phyloP scores from a whole-genome alignment of 1,284 basidiomycete genomes.

The Coniferiporia sulphurascens region DNA sequence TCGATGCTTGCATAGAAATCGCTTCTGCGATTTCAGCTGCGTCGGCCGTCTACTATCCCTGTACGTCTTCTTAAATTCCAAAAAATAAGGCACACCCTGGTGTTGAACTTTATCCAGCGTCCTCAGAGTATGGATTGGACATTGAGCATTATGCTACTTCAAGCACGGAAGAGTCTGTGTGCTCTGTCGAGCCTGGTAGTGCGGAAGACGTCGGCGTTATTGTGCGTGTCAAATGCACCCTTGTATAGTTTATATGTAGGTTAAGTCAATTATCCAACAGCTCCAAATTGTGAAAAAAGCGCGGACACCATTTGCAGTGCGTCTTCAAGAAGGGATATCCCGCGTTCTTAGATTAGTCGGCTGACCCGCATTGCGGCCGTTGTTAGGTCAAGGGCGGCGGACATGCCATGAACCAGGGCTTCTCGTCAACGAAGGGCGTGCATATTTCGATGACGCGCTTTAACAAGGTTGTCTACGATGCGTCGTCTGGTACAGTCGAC shows the following conservation, averaged over 20 bases:
- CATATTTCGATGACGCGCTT: conserved; percentile 24
- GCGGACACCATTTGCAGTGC: conserved; percentile 12
- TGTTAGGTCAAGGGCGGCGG: conserved; percentile 23
- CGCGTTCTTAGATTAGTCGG: background rate
- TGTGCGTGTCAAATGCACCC: conserved; percentile 24
- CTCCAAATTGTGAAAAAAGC: background rate
- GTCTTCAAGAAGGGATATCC: background rate
- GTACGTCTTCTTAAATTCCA: conserved; percentile 18
- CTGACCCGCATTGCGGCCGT: background rate
- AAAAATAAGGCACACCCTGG: conserved; percentile 10
- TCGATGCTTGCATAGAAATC: background rate
- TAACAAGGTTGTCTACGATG: conserved; percentile 17
- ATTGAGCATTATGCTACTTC: conserved; percentile 42
- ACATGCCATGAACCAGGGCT: conserved; percentile 23
- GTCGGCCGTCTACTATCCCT: conserved; percentile 31
- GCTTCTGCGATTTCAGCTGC: background rate
- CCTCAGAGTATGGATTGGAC: conserved; percentile 32
- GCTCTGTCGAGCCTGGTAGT: conserved; percentile 48
- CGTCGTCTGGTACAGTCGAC: conserved; percentile 12
- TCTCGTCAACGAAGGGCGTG: conserved; percentile 24
- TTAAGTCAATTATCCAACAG: background rate
- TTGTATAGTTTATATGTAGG: background rate
- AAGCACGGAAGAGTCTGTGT: conserved; percentile 36
- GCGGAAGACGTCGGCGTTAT: conserved; percentile 41
- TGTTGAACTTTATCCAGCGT: conserved; percentile 19